Conservation (phyloP, 1,139 yeast genomes). For the Meyerozyma athensensis region DNA sequence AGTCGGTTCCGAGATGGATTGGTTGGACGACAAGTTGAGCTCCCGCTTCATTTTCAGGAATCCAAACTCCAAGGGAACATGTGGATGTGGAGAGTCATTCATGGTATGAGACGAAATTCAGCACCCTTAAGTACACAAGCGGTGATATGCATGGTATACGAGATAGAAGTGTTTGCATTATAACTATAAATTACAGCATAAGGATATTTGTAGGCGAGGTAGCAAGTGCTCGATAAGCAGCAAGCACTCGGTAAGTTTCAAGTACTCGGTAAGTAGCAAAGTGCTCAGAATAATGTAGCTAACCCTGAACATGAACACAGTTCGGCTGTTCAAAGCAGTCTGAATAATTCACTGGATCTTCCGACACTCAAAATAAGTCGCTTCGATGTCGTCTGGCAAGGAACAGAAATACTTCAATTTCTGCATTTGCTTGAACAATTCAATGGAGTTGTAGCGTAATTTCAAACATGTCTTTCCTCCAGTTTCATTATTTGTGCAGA, state of each 20-base stretch:
- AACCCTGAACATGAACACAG: not conserved
- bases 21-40: constrained; percentile 89
- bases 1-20: constrained; percentile 97
- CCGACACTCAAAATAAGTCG: constrained; percentile 47
- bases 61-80: constrained; percentile 95
- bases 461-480: constrained; percentile 48
- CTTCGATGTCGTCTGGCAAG: constrained; percentile 34
- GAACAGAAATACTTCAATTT: constrained; percentile 41
- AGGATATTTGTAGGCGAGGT: no score
- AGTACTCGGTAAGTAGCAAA: no score
- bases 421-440: constrained; percentile 45
- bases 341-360: constrained; percentile 24
- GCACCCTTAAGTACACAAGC: not conserved
- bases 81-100: constrained; percentile 98
- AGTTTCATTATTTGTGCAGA: constrained; percentile 34
- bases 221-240: not conserved
- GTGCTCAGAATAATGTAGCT: no score
- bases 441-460: constrained; percentile 32
- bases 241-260: no score
- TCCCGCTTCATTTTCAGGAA: constrained; percentile 88
- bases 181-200: constrained; percentile 1
- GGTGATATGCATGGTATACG: not conserved
- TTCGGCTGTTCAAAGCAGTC: not conserved
- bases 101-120: constrained; percentile 60
- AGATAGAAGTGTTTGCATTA: constrained; percentile 1